Conservation (phyloP, 2,329 filamentous ascomycete genomes). For the Microcera coccophila region DNA sequence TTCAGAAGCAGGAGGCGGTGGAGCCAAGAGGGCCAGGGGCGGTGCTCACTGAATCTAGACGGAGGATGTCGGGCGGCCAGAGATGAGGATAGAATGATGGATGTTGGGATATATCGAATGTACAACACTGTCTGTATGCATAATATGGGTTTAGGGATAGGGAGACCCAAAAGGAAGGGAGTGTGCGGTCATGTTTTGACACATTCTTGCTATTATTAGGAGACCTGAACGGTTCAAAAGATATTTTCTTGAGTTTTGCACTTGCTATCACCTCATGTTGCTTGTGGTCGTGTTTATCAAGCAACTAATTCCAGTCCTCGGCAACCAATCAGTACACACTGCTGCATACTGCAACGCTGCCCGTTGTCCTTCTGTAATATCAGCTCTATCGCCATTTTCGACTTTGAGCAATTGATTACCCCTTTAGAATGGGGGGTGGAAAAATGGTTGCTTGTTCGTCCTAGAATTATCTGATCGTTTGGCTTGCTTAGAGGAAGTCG, state of each 20-base stretch:
- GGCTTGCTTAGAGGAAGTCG: conserved; percentile 10
- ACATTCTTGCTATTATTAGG: conserved; percentile 11
- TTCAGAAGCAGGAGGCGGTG: conserved; percentile 38
- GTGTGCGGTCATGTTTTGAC: conserved; percentile 12
- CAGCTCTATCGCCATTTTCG: too few species aligned
- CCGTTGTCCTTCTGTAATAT: too few species aligned
- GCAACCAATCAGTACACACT: too few species aligned
- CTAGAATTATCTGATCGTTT: background rate
- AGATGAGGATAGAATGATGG: background rate
- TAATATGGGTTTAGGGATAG: conserved; percentile 13
- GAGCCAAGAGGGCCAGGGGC: conserved; percentile 41
- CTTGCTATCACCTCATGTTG: background rate
- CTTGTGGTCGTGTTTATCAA: too few species aligned
- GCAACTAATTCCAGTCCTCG: too few species aligned
- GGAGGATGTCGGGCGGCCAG: background rate
- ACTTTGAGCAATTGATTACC: too few species aligned
- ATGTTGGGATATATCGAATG: conserved; percentile 19
- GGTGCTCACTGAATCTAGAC: conserved; percentile 34
- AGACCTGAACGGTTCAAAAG: conserved; percentile 23
- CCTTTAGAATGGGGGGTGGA: too few species aligned
- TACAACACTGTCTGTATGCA: conserved; percentile 23
- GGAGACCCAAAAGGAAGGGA: conserved; percentile 12
- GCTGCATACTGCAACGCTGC: too few species aligned
- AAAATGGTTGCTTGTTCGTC: too few species aligned
- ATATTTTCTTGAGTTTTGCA: conserved; percentile 5